Evolutionary conservation across 1,284 basidiomycete species (phyloP).

Genomic region (Cystobasidium pallidum): DNA sequence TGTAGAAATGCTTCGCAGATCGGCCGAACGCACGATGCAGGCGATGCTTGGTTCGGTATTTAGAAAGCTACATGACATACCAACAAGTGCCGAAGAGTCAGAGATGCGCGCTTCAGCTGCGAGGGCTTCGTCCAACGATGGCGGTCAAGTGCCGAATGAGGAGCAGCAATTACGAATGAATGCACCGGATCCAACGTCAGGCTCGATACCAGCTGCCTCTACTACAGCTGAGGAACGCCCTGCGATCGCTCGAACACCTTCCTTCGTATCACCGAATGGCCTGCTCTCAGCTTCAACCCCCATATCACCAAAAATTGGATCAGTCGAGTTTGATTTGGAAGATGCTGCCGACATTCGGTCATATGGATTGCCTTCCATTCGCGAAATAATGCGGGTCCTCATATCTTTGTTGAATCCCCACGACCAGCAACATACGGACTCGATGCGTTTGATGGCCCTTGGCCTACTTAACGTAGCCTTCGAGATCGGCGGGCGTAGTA

Average conservation of each 20-base stretch:
- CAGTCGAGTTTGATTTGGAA: slow-evolving; percentile 48
- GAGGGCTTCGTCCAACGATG: slow-evolving; percentile 1
- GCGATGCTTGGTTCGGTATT: slow-evolving; percentile 82
- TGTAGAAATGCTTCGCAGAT: slow-evolving; percentile 81
- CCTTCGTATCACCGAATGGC: slow-evolving; percentile 1
- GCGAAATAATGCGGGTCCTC: slow-evolving; percentile 90
- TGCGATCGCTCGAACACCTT: slow-evolving; percentile 3
- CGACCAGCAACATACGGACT: slow-evolving; percentile 93
- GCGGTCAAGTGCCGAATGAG: slow-evolving; percentile 15
- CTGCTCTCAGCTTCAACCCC: neutral
- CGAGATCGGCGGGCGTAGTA: slow-evolving; percentile 76
- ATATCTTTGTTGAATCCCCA: slow-evolving; percentile 93
- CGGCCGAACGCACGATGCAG: slow-evolving; percentile 94
- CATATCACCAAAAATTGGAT: slow-evolving; percentile 52
- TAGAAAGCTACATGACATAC: slow-evolving; percentile 65
- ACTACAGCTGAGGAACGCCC: slow-evolving; percentile 8
- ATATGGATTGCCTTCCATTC: slow-evolving; percentile 89
- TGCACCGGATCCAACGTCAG: slow-evolving; percentile 47
- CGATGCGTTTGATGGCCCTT: slow-evolving; percentile 87
- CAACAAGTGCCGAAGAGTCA: slow-evolving; percentile 41
- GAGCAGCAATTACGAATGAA: slow-evolving; percentile 46
- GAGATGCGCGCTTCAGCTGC: slow-evolving; percentile 29
- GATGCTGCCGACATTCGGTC: slow-evolving; percentile 40
- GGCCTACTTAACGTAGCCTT: slow-evolving; percentile 86
- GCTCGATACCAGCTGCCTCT: slow-evolving; percentile 45